Percentiles rank a stretch among this genome's conserved stretches.
phyloP scores from a whole-genome alignment of 2,329 filamentous ascomycete species.

The Colletotrichum sublineola region DNA sequence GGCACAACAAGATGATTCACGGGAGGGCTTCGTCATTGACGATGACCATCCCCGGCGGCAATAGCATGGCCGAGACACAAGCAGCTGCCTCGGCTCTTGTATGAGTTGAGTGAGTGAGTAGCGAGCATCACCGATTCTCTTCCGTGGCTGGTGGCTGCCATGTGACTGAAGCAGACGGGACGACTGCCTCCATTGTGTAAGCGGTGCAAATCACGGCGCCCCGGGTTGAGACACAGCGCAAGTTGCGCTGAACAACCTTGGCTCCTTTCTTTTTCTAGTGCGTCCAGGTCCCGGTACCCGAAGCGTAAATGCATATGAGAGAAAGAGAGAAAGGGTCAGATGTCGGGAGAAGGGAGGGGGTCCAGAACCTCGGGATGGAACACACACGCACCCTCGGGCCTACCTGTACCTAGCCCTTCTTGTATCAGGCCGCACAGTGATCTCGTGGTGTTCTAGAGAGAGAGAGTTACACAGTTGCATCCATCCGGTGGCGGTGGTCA shows the following conservation, averaged over 20 bases:
- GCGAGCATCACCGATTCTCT: background rate
- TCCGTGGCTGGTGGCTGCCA: conserved; percentile 4
- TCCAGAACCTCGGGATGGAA: conserved; percentile 31
- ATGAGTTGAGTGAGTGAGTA: background rate
- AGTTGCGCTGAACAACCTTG: background rate
- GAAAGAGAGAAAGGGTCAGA: background rate
- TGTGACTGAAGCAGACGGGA: conserved; percentile 1
- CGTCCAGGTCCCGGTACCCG: background rate
- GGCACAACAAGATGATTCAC: conserved; percentile 5
- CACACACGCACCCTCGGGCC: conserved; percentile 7
- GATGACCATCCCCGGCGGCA: background rate
- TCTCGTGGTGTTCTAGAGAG: conserved; percentile 16
- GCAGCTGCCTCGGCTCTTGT: conserved; percentile 20
- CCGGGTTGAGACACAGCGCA: conserved; percentile 18
- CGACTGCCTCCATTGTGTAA: background rate
- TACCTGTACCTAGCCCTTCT: too few relatives aligned
- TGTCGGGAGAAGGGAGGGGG: conserved; percentile 4
- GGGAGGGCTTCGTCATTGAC: background rate
- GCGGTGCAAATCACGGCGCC: background rate
- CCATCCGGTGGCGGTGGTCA: background rate
- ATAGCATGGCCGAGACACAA: conserved; percentile 10
- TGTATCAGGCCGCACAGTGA: background rate
- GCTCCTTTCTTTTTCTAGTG: background rate
- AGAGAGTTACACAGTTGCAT: conserved; percentile 6
- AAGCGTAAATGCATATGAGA: conserved; percentile 8